These are phyloP conservation scores for Suillus alpinus DNA, from an alignment of 768 basidiomycete genomes.

Conservation along the genomic window DNA sequence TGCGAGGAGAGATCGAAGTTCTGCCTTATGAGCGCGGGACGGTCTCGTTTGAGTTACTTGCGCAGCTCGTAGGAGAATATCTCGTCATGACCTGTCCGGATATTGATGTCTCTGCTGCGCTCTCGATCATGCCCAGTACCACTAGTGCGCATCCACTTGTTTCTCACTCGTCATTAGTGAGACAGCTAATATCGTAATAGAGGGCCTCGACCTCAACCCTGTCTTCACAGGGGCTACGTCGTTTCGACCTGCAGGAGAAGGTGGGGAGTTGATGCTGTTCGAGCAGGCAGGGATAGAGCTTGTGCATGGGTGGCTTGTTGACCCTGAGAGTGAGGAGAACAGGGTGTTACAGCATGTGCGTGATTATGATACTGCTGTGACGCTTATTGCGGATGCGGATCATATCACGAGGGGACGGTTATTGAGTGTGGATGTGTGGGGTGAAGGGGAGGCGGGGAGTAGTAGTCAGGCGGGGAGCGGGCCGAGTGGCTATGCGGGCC, in stretches of 20 bases:
- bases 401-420: constrained; percentile 64
- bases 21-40: constrained; percentile 59
- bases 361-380: constrained; percentile 76
- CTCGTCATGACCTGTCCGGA: constrained; percentile 59
- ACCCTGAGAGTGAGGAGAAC: constrained; percentile 52
- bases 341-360: constrained; percentile 46
- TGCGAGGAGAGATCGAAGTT: constrained; percentile 79
- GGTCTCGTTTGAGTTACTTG: constrained; percentile 83
- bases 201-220: constrained; percentile 90
- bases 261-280: constrained; percentile 84
- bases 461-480: constrained; percentile 3
- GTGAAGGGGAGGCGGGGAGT: neutral
- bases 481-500: constrained; percentile 8
- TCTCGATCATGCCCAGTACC: constrained; percentile 51
- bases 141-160: constrained; percentile 53
- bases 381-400: constrained; percentile 76
- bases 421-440: constrained; percentile 40
- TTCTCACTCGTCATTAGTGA: neutral
- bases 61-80: constrained; percentile 81
- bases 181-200: constrained; percentile 31
- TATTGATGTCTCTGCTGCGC: constrained; percentile 30
- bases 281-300: constrained; percentile 77
- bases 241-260: constrained; percentile 62
- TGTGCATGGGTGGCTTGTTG: constrained; percentile 77
- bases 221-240: constrained; percentile 67